Base-by-base conservation (phyloP, 1,284 basidiomycete species). In the Coniferiporia sulphurascens region DNA sequence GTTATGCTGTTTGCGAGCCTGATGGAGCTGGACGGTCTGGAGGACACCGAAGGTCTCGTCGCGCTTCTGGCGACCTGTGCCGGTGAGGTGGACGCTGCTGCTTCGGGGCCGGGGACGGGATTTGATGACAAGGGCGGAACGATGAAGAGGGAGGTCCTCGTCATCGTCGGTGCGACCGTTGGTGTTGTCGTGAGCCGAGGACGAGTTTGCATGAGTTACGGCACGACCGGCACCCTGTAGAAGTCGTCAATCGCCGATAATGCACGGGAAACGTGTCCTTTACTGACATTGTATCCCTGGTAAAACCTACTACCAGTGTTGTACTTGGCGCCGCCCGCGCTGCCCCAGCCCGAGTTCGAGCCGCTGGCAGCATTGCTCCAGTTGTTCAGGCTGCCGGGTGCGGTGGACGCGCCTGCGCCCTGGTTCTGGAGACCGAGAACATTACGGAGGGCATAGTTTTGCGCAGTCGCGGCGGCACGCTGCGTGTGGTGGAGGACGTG, bases 401-500 rank as follows among this genome's bases (percentile, higher is more conserved):
- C 38, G 15, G 38, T 15, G 38, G 67, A 77, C 69, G 59, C 73
- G n/a, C 50, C 15, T 6, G 48, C 49, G 63, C 62, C 68, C 19
- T 72, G 69, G 8, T 81, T 76, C 72, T 84, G 84, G 32, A 83
- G 69, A 66, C 89, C 86, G 58, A 90, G 78, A 56, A 86, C 89
- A 79, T 87, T 91, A 63, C 87, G 76, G 69, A 91, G 75, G 0
- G 86, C 82, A 62, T 82, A 76, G 6, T 83, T 84, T 67, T 89
- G 87, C 48, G 86, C 86, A 50, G 84, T 82, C 2, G 85, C 82
- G 54, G 85, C 89, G 15, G 86, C 88, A 67, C 89, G 84, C 27
- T 84, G 80, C 0, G 86, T 88, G 65, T 86, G 84, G 64, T 90
- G 82, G 36, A 91, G 74, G 57, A 92, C 76, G 56, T 86, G 83